These are phyloP conservation scores for Venturia carpophila DNA, from an alignment of 2,329 filamentous ascomycete species.

Conservation along the genomic window DNA sequence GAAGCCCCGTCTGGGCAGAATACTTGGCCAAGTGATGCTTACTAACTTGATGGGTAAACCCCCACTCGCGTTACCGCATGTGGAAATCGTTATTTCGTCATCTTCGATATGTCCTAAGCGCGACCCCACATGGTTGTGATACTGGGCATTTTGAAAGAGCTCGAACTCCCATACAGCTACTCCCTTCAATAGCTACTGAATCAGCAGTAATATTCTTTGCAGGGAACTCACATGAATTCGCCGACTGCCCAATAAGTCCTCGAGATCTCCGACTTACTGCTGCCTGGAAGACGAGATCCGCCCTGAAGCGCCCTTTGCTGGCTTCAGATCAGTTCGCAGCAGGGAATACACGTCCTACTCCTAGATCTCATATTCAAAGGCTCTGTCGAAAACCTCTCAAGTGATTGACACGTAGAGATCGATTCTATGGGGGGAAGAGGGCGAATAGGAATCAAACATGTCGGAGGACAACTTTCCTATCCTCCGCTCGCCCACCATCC, in stretches of 20 bases:
- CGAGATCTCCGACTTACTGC: background rate
- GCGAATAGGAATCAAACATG: background rate
- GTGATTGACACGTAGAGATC: background rate
- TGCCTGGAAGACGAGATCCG: background rate
- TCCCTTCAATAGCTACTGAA: background rate
- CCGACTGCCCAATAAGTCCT: background rate
- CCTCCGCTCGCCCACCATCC: slow-evolving; percentile 10
- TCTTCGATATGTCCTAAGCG: background rate
- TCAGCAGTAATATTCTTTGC: background rate
- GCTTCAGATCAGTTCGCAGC: background rate
- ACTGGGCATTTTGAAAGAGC: background rate
- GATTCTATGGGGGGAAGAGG: background rate
- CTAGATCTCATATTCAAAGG: background rate
- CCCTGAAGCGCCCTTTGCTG: background rate
- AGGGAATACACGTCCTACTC: background rate
- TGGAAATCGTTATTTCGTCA: background rate
- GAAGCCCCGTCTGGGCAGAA: background rate
- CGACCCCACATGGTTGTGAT: background rate
- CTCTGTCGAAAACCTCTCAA: background rate
- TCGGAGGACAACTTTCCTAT: background rate
- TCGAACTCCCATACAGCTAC: background rate
- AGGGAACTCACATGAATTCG: too few species aligned
- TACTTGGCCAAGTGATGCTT: background rate
- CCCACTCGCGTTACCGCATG: background rate
- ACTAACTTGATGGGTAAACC: background rate